Evolutionary conservation across 2,329 filamentous ascomycete genomes (phyloP).

Genomic region (Zelopaecilomyces penicillatus): DNA sequence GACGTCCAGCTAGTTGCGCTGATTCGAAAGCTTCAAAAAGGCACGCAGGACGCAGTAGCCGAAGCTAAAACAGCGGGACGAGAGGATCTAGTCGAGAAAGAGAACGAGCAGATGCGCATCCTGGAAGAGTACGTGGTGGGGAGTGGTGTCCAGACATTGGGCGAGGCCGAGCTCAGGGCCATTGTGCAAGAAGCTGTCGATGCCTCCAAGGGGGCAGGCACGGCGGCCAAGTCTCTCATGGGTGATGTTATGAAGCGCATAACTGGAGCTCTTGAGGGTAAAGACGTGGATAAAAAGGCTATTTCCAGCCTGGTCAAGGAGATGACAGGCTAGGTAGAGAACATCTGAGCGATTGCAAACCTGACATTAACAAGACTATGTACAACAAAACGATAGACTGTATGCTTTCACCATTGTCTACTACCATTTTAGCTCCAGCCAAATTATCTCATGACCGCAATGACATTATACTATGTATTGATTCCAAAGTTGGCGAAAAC

Average conservation of each 20-base stretch:
- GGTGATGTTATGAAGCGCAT: slow-evolving; percentile 58
- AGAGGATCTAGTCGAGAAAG: slow-evolving; percentile 61
- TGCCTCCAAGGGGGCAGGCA: slow-evolving; percentile 38
- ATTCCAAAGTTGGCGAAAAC: too few species aligned
- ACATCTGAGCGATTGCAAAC: background rate
- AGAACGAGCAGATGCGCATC: slow-evolving; percentile 56
- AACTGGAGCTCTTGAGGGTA: slow-evolving; percentile 48
- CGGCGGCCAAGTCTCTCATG: slow-evolving; percentile 37
- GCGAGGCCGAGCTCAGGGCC: slow-evolving; percentile 48
- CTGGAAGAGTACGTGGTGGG: slow-evolving; percentile 55
- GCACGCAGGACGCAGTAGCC: slow-evolving; percentile 47
- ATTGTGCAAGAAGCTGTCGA: slow-evolving; percentile 45
- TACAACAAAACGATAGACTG: background rate
- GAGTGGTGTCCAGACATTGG: slow-evolving; percentile 51
- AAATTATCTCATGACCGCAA: too few species aligned
- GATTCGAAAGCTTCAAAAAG: slow-evolving; percentile 54
- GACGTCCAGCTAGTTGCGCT: slow-evolving; percentile 62
- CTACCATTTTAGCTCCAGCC: too few species aligned
- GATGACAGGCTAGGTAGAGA: slow-evolving; percentile 13
- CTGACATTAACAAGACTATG: background rate
- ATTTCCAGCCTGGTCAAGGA: slow-evolving; percentile 56
- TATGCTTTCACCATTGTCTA: background rate
- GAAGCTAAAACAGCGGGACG: slow-evolving; percentile 59
- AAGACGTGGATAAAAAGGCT: slow-evolving; percentile 54
- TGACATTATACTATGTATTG: too few species aligned